phyloP scores from a whole-genome alignment of 495 filamentous ascomycete genomes.

The Neurospora sp. region DNA sequence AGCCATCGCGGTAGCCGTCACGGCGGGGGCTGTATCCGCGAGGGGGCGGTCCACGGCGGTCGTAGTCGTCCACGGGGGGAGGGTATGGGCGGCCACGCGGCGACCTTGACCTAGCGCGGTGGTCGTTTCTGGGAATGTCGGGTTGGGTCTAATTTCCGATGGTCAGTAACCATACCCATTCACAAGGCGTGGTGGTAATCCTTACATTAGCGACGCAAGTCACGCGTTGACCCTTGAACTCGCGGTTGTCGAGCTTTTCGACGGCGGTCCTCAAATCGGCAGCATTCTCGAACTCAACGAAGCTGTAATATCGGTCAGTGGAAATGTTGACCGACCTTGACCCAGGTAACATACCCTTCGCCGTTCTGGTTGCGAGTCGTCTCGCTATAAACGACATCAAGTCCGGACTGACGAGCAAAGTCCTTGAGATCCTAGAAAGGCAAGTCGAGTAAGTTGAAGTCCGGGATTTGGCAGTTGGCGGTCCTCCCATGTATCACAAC shows the following conservation, averaged over 20 bases:
- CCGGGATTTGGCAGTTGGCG: conserved; percentile 26
- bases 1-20: conserved; percentile 51
- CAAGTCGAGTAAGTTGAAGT: conserved; percentile 45
- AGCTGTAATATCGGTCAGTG: conserved; percentile 40
- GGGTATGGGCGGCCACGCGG: conserved; percentile 50
- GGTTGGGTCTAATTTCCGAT: conserved; percentile 33
- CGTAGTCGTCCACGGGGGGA: conserved; percentile 59
- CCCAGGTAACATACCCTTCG: conserved; percentile 61
- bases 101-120: conserved; percentile 66
- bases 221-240: conserved; percentile 82
- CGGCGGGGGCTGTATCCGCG: conserved; percentile 65
- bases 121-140: conserved; percentile 56
- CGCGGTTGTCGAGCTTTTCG: conserved; percentile 80
- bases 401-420: conserved; percentile 90
- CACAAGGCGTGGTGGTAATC: neutral
- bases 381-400: conserved; percentile 97
- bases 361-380: conserved; percentile 87
- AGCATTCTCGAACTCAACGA: conserved; percentile 94
- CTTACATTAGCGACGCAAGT: conserved; percentile 79
- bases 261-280: conserved; percentile 82
- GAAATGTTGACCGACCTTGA: neutral
- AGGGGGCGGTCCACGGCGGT: conserved; percentile 67
- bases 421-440: conserved; percentile 95
- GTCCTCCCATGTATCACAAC: conserved; percentile 28
- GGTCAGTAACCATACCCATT: neutral